These are phyloP conservation scores for Skeletonema menzelii DNA, from an alignment of 108 stramenopile species.

Conservation along the genomic window DNA sequence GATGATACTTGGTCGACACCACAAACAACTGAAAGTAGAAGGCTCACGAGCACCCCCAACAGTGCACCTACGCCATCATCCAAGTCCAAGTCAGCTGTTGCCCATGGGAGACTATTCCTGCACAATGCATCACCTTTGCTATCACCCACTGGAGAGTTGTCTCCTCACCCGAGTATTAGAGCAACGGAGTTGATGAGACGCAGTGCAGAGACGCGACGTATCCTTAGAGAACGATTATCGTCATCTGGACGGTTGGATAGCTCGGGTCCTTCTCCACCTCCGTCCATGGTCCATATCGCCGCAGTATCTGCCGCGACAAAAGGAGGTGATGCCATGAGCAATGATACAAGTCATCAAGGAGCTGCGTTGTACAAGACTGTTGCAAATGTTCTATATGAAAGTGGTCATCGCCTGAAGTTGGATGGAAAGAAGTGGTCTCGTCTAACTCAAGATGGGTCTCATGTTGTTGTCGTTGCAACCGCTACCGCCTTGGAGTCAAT, in stretches of 20 bases:
- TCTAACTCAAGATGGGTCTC: neutral
- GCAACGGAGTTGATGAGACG: constrained; percentile 32
- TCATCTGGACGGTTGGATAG: neutral
- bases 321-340: neutral
- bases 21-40: neutral
- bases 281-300: constrained; percentile 11
- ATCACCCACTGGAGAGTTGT: neutral
- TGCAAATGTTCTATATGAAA: constrained; percentile 54
- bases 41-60: neutral
- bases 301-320: neutral
- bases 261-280: constrained; percentile 1
- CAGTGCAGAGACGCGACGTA: constrained; percentile 38
- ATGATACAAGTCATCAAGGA: constrained; percentile 39
- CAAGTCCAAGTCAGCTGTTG: constrained; percentile 37
- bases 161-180: constrained; percentile 26
- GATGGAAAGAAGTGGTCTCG: constrained; percentile 58
- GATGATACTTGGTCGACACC: neutral
- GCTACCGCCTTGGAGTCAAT: constrained; percentile 61
- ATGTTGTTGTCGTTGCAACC: constrained; percentile 6
- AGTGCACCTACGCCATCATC: constrained; percentile 8
- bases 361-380: constrained; percentile 41
- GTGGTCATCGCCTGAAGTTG: constrained; percentile 65
- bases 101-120: constrained; percentile 27
- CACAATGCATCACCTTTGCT: constrained; percentile 11
- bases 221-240: constrained; percentile 23